A percentile compares a stretch with the other conserved stretches of the same genome.
phyloP scores from a whole-genome alignment of 768 basidiomycete species.

The Kwoniella shandongensis region DNA sequence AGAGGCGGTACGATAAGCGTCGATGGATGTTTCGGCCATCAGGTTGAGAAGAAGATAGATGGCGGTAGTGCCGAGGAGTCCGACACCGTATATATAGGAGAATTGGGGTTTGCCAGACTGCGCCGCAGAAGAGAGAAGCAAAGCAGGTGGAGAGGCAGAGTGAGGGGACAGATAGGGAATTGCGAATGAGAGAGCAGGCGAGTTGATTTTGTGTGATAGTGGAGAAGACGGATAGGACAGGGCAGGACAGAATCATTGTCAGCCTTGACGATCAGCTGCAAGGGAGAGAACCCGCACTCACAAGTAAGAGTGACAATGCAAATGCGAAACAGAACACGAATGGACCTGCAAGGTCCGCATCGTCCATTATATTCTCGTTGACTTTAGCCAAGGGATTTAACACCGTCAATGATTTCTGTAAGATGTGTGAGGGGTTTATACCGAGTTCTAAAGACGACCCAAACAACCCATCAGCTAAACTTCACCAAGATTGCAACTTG shows the following conservation, averaged over 20 bases:
- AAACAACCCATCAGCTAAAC: too few relatives aligned
- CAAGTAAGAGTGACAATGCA: slow-evolving; percentile 85
- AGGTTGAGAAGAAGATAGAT: slow-evolving; percentile 94
- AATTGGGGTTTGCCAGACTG: slow-evolving; percentile 99
- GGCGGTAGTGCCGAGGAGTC: slow-evolving; percentile 85
- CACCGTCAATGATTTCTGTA: slow-evolving; percentile 88
- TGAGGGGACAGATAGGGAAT: neutral
- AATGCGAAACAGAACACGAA: slow-evolving; percentile 94
- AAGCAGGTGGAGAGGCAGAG: neutral
- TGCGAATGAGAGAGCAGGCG: too few relatives aligned
- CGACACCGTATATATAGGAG: slow-evolving; percentile 97
- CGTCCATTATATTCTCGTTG: slow-evolving; percentile 96
- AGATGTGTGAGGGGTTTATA: slow-evolving; percentile 95
- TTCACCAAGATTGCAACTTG: too few relatives aligned
- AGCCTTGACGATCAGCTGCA: neutral
- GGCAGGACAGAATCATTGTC: too few relatives aligned
- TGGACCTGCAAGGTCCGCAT: slow-evolving; percentile 95
- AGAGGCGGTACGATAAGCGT: slow-evolving; percentile 85
- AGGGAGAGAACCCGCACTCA: slow-evolving; percentile 57
- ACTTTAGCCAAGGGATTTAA: slow-evolving; percentile 83
- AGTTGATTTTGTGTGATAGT: too few relatives aligned
- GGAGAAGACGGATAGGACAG: too few relatives aligned
- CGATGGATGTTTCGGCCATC: slow-evolving; percentile 93
- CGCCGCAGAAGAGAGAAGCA: neutral
- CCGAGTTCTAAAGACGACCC: slow-evolving; percentile 98